These are phyloP conservation scores for Cucurbitaria berberidis DNA, from an alignment of 2,329 filamentous ascomycete genomes.

Conservation along the genomic window DNA sequence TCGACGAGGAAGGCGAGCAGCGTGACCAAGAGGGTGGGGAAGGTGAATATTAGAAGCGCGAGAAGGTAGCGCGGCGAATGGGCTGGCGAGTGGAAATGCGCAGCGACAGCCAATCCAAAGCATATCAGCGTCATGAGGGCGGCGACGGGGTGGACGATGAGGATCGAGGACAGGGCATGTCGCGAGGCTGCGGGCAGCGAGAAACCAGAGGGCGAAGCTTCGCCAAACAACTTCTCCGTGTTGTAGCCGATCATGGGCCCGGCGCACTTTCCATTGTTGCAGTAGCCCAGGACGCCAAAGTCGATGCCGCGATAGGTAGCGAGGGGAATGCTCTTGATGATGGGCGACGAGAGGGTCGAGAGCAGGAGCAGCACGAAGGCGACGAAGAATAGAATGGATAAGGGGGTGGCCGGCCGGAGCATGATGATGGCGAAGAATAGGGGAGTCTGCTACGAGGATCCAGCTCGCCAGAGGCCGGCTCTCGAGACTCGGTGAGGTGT, in stretches of 20 bases:
- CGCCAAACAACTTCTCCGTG: constrained; percentile 62
- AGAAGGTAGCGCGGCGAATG: constrained; percentile 91
- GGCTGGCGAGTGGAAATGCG: constrained; percentile 85
- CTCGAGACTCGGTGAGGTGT: constrained; percentile 29
- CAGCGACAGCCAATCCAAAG: constrained; percentile 76
- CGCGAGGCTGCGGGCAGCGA: constrained; percentile 69
- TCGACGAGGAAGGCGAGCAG: constrained; percentile 91
- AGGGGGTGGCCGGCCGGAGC: constrained; percentile 89
- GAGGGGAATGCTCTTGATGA: constrained; percentile 84
- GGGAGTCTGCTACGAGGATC: constrained; percentile 27
- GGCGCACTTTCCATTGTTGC: constrained; percentile 69
- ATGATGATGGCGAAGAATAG: constrained; percentile 67
- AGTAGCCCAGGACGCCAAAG: constrained; percentile 94
- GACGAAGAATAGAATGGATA: constrained; percentile 81
- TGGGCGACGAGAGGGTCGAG: constrained; percentile 87
- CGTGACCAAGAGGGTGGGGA: constrained; percentile 82
- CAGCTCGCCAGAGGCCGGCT: constrained; percentile 42
- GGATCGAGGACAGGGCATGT: constrained; percentile 78
- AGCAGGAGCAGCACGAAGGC: constrained; percentile 87
- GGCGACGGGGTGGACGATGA: constrained; percentile 92
- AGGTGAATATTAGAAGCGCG: constrained; percentile 80
- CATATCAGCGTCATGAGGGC: constrained; percentile 85
- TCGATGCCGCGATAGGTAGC: constrained; percentile 76
- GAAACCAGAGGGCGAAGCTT: constrained; percentile 59
- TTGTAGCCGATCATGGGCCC: constrained; percentile 83